These are phyloP conservation scores for Tetracentron sinense DNA, from an alignment of 164 flowering plant species.

Conservation along the genomic window DNA sequence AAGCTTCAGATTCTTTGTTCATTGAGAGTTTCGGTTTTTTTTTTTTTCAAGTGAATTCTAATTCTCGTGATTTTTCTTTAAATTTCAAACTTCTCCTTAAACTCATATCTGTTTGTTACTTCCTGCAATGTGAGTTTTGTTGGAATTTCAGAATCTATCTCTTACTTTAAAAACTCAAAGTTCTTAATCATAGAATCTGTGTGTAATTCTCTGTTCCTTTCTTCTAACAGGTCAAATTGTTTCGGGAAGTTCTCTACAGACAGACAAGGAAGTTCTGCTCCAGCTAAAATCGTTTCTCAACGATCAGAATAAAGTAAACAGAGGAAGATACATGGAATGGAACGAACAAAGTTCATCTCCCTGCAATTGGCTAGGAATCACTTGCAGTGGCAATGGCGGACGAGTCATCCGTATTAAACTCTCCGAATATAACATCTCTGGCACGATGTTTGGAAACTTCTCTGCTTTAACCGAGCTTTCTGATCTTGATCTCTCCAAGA, in stretches of 20 bases:
- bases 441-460: constrained; percentile 48
- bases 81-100: too few relatives aligned
- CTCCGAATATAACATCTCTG: constrained; percentile 33
- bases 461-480: constrained; percentile 58
- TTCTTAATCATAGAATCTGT: too few relatives aligned
- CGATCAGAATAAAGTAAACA: constrained; percentile 29
- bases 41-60: too few relatives aligned
- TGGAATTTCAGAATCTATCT: not conserved
- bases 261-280: constrained; percentile 51
- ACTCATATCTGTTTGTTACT: too few relatives aligned
- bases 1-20: too few relatives aligned
- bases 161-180: too few relatives aligned
- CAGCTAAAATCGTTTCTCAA: constrained; percentile 41
- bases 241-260: constrained; percentile 34
- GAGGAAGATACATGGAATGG: too few relatives aligned
- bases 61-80: too few relatives aligned
- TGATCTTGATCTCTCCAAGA: constrained; percentile 61
- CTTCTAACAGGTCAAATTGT: constrained; percentile 28
- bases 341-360: constrained; percentile 21
- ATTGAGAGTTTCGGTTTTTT: too few relatives aligned
- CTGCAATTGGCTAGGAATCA: constrained; percentile 61
- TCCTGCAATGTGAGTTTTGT: too few relatives aligned
- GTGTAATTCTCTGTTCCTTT: too few relatives aligned
- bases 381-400: constrained; percentile 31
- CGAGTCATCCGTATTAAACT: too few relatives aligned